These are phyloP conservation scores for Telfairia occidentalis DNA, from an alignment of 331 rosid genomes.

Conservation along the genomic window DNA sequence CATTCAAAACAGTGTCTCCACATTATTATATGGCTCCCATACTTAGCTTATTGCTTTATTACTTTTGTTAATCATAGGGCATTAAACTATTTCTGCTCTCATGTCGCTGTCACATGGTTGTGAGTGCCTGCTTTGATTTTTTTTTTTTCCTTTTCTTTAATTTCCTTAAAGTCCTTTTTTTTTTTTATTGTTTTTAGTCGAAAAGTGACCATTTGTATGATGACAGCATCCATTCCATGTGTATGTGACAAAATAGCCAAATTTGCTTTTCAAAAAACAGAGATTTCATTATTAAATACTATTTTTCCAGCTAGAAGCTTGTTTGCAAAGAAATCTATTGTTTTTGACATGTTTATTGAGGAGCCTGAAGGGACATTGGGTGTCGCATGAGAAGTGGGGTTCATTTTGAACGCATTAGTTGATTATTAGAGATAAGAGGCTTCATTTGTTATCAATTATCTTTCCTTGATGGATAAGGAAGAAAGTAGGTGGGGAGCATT, in stretches of 20 bases:
- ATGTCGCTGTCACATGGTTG: conserved; percentile 16
- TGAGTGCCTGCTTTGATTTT: conserved; percentile 9
- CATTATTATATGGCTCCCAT: background rate
- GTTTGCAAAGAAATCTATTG: conserved; percentile 13
- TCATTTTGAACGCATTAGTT: background rate
- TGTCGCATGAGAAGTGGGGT: background rate
- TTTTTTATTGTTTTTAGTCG: background rate
- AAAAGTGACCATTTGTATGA: conserved; percentile 9
- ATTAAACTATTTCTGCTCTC: conserved; percentile 12
- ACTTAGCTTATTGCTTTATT: conserved; percentile 4
- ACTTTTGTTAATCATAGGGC: conserved; percentile 7
- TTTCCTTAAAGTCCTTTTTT: background rate
- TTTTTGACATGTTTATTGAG: background rate
- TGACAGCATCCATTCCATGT: conserved; percentile 12
- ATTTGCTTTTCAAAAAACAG: background rate
- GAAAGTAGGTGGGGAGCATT: conserved; percentile 2
- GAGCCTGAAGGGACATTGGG: background rate
- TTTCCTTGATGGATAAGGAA: conserved; percentile 3
- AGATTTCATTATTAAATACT: conserved; percentile 9
- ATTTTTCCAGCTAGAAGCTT: conserved; percentile 1
- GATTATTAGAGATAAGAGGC: background rate
- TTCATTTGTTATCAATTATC: background rate
- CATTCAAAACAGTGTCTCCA: background rate
- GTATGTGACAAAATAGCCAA: conserved; percentile 5
- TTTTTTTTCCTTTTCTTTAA: background rate